phyloP scores from a whole-genome alignment of 1,284 basidiomycete species.

The Polyporus tsugae region DNA sequence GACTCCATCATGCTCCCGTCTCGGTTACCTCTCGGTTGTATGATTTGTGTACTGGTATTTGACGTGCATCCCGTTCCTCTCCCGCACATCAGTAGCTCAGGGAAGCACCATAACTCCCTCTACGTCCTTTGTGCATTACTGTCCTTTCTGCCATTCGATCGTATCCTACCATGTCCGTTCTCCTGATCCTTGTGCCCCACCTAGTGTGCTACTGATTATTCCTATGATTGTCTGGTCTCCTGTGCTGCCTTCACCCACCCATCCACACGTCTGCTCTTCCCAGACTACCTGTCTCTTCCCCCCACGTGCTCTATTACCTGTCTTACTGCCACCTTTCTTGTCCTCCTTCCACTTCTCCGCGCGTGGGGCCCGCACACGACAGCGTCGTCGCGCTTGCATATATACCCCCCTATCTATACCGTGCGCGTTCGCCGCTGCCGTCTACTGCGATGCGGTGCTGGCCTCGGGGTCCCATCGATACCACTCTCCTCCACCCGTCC shows the following conservation, averaged over 20 bases:
- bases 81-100: background rate
- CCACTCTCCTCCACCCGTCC: background rate
- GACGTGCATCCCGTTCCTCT: background rate
- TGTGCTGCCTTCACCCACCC: background rate
- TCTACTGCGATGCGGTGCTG: constrained; percentile 32
- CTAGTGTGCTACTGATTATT: constrained; percentile 1
- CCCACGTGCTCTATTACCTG: background rate
- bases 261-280: constrained; percentile 1
- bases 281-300: background rate
- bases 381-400: constrained; percentile 13
- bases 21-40: constrained; percentile 24
- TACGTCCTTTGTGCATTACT: constrained; percentile 3
- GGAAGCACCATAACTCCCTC: background rate
- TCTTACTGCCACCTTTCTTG: background rate
- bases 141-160: constrained; percentile 3
- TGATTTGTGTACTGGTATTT: constrained; percentile 25
- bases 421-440: constrained; percentile 3
- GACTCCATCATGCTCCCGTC: background rate
- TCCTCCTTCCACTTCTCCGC: constrained; percentile 7
- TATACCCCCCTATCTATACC: constrained; percentile 8
- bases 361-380: constrained; percentile 16
- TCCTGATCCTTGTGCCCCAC: constrained; percentile 9
- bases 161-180: background rate
- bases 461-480: background rate
- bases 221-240: background rate